A percentile compares a stretch with the other conserved stretches of the same genome.
phyloP scores from a whole-genome alignment of 1,284 basidiomycete genomes.

The Fistulina hepatica region DNA sequence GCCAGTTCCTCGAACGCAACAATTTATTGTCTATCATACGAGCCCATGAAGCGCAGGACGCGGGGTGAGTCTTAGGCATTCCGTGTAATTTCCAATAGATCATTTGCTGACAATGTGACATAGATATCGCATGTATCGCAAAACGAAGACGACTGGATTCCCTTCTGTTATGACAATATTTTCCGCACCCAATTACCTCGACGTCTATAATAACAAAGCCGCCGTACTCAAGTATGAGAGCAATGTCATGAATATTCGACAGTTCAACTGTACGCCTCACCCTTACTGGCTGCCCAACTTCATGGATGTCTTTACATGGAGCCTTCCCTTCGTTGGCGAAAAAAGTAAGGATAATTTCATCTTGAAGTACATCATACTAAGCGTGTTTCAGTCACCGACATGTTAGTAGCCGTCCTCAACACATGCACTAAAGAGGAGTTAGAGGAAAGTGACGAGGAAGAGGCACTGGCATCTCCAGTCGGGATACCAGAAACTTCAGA shows the following conservation, averaged over 20 bases:
- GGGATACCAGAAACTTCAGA: conserved; percentile 39
- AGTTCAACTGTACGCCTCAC: conserved; percentile 93
- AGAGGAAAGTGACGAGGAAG: conserved; percentile 71
- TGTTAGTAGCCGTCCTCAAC: conserved; percentile 90
- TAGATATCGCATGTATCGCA: conserved; percentile 94
- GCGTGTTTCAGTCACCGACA: conserved; percentile 68
- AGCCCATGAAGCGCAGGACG: conserved; percentile 92
- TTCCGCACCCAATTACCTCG: conserved; percentile 91
- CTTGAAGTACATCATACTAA: conserved; percentile 2
- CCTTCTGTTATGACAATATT: conserved; percentile 97
- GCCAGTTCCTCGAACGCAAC: conserved; percentile 89
- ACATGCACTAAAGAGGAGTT: conserved; percentile 93
- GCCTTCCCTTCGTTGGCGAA: conserved; percentile 85
- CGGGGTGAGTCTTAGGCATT: conserved; percentile 50
- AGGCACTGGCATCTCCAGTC: conserved; percentile 26
- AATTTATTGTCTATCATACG: conserved; percentile 91
- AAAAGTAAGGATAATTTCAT: conserved; percentile 58
- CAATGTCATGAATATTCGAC: conserved; percentile 92
- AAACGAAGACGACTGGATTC: conserved; percentile 87
- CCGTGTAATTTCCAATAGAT: no score
- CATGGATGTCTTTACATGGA: conserved; percentile 93
- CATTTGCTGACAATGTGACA: no score
- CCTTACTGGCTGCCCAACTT: conserved; percentile 94
- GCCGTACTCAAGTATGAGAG: conserved; percentile 95
- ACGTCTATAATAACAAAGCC: conserved; percentile 95